Percentiles rank a stretch among this genome's conserved stretches.
phyloP scores from a whole-genome alignment of 257 asterid genomes.

The Solanum habrochaites region DNA sequence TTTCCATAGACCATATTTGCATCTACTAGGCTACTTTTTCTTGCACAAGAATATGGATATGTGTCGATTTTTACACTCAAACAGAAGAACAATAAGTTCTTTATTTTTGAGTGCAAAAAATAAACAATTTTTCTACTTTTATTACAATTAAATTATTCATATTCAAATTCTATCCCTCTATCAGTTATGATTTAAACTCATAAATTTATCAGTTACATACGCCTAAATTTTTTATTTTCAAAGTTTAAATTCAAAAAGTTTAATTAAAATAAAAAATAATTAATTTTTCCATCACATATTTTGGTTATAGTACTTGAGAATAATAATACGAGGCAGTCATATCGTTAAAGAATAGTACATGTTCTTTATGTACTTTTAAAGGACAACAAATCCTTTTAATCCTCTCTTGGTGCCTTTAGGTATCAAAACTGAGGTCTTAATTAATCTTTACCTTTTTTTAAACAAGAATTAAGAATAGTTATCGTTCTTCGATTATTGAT shows the following conservation, averaged over 20 bases:
- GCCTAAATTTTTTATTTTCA: fast-evolving
- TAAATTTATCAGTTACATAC: neutral
- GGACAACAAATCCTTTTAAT: neutral
- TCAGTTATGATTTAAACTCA: neutral
- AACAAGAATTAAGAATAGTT: too few species aligned
- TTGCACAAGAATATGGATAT: neutral
- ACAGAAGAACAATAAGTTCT: neutral
- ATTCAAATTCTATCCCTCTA: neutral
- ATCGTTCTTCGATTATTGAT: too few species aligned
- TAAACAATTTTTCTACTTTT: neutral
- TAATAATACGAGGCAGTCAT: neutral
- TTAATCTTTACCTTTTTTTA: neutral
- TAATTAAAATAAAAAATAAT: neutral
- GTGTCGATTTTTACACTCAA: neutral
- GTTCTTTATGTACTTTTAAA: neutral
- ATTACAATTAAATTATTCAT: neutral
- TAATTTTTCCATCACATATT: neutral
- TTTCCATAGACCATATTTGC: neutral
- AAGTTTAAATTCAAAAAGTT: neutral
- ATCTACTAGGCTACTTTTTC: neutral
- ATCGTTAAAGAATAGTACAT: slow-evolving; percentile 17
- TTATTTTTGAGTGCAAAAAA: neutral
- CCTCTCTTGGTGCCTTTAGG: neutral
- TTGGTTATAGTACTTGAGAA: neutral
- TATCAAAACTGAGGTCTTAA: neutral